Conservation (phyloP, 1,284 basidiomycete genomes). For the Marasmius tenuissimus region DNA sequence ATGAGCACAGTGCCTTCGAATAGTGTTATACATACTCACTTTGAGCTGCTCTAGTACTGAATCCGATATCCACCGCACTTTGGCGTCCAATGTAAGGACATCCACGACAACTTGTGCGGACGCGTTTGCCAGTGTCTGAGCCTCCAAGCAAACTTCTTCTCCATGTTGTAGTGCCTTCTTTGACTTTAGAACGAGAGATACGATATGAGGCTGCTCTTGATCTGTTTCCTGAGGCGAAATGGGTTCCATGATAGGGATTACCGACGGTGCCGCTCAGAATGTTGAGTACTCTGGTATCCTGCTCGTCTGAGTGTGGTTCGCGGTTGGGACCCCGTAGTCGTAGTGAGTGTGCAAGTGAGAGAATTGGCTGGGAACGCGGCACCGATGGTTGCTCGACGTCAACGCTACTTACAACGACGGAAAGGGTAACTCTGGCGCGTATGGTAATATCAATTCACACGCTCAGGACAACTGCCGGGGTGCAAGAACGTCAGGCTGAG, state of each 20-base stretch:
- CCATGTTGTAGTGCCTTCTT: conserved; percentile 79
- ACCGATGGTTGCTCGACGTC: no score
- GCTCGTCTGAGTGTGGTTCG: no score
- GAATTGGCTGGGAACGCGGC: no score
- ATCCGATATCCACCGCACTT: conserved; percentile 71
- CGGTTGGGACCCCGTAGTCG: no score
- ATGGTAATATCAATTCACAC: no score
- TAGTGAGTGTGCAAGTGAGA: no score
- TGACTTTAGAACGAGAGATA: conserved; percentile 74
- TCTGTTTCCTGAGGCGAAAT: not conserved
- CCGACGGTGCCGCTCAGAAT: no score
- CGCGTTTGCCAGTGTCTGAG: conserved; percentile 56
- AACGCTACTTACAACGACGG: no score
- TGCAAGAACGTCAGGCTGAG: no score
- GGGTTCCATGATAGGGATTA: not conserved
- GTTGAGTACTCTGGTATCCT: no score
- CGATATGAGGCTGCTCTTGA: conserved; percentile 50
- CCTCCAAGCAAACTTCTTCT: conserved; percentile 66
- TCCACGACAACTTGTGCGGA: conserved; percentile 67
- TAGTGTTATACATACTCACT: conserved; percentile 35
- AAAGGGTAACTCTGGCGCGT: no score
- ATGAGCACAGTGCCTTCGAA: not conserved
- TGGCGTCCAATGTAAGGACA: conserved; percentile 73
- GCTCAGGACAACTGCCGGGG: no score
- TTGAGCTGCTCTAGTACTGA: conserved; percentile 74